phyloP scores from a whole-genome alignment of 164 flowering plant genomes.

The Magnolia officinalis region DNA sequence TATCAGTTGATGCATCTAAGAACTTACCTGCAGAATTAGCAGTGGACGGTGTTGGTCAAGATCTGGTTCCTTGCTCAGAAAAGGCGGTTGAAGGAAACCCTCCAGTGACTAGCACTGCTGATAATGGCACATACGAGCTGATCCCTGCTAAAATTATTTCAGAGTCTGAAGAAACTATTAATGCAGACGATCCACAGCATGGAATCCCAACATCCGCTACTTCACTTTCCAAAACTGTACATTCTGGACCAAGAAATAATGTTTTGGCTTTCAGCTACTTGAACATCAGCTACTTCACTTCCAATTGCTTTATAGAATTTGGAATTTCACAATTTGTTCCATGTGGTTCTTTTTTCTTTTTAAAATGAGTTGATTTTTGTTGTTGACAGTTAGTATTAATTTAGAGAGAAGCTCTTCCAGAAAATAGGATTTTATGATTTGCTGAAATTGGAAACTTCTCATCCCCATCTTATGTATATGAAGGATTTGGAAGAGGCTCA shows the following conservation, averaged over 20 bases:
- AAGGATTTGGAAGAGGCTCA: conserved; percentile 30
- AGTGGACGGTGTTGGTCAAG: conserved; percentile 10
- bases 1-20: conserved; percentile 6
- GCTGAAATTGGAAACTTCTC: not conserved
- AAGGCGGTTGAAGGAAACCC: conserved; percentile 4
- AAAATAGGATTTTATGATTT: not conserved
- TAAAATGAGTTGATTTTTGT: not conserved
- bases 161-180: not conserved
- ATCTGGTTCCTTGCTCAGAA: conserved; percentile 7
- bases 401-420: not conserved
- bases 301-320: not conserved
- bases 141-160: not conserved
- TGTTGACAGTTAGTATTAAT: not conserved
- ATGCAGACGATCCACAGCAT: conserved; percentile 12
- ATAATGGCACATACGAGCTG: not conserved
- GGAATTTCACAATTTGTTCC: not conserved
- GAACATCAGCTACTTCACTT: conserved; percentile 1
- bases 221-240: conserved; percentile 8
- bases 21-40: conserved; percentile 11
- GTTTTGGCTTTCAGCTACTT: conserved; percentile 11
- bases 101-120: not conserved
- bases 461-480: conserved; percentile 8
- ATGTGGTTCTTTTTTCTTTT: not conserved
- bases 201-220: conserved; percentile 10
- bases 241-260: conserved; percentile 18